These are phyloP conservation scores for Senna tora DNA, from an alignment of 306 rosid species.

Conservation along the genomic window DNA sequence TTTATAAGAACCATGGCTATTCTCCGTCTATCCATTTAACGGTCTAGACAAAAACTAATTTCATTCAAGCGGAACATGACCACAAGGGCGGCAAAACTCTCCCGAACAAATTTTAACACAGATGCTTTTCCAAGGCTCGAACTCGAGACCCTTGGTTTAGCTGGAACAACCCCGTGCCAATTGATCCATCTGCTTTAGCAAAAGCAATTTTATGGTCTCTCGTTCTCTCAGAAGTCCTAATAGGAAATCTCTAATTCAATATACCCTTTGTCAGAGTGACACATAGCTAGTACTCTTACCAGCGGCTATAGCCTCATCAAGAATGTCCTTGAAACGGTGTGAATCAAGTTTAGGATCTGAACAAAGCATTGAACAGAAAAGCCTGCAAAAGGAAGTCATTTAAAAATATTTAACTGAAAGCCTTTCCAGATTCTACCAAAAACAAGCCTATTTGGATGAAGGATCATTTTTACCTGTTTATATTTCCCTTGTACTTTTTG, in stretches of 20 bases:
- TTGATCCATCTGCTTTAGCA: no score
- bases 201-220: not conserved
- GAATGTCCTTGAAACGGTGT: constrained; percentile 74
- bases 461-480: constrained; percentile 78
- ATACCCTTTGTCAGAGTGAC: constrained; percentile 6
- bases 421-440: no score
- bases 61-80: no score
- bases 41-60: no score
- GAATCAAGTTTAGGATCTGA: constrained; percentile 90
- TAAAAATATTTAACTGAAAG: constrained; percentile 32
- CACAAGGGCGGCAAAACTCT: no score
- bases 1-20: no score
- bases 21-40: no score
- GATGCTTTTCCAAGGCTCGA: no score
- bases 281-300: constrained; percentile 48
- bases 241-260: constrained; percentile 8
- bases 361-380: constrained; percentile 96
- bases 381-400: constrained; percentile 51
- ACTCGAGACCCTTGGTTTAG: no score
- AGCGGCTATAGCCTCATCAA: constrained; percentile 72
- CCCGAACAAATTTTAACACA: no score
- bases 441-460: no score
- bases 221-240: constrained; percentile 3
- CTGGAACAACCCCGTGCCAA: no score
- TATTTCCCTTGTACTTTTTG: constrained; percentile 75